Percentiles rank a stretch among this genome's conserved stretches.
phyloP scores from a whole-genome alignment of 331 rosid genomes.

The Cydonia oblonga region DNA sequence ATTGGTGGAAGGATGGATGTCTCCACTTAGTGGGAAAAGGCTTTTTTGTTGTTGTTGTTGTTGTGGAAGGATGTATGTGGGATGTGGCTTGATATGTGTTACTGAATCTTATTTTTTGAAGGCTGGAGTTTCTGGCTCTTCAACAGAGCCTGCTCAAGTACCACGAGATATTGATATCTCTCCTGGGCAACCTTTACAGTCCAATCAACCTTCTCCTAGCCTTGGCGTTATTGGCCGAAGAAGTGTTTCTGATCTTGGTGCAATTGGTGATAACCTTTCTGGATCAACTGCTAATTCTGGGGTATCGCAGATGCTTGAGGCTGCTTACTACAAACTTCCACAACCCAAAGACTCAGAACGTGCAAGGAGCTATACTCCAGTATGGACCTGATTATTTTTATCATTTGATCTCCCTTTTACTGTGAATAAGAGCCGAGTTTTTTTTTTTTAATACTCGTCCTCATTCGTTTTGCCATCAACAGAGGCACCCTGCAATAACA shows the following conservation, averaged over 20 bases:
- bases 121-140: conserved; percentile 64
- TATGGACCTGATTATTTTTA: conserved; percentile 22
- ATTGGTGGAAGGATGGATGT: not conserved
- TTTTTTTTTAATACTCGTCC: not conserved
- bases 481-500: conserved; percentile 76
- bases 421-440: not conserved
- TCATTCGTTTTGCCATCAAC: conserved; percentile 16
- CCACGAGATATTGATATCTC: conserved; percentile 73
- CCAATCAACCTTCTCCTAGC: conserved; percentile 61
- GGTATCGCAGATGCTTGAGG: conserved; percentile 83
- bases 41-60: too few relatives aligned
- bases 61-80: not conserved
- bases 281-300: conserved; percentile 48
- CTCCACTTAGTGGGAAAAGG: too few relatives aligned
- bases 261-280: conserved; percentile 70
- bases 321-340: conserved; percentile 71
- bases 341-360: conserved; percentile 91
- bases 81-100: conserved; percentile 8
- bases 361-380: conserved; percentile 73
- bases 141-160: conserved; percentile 53
- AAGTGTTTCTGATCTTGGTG: conserved; percentile 75
- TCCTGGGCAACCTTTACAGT: conserved; percentile 82
- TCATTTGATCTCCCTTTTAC: not conserved
- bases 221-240: conserved; percentile 97
- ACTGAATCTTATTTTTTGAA: conserved; percentile 22